phyloP scores from a whole-genome alignment of 2,329 filamentous ascomycete species.

The Colletotrichum musae region DNA sequence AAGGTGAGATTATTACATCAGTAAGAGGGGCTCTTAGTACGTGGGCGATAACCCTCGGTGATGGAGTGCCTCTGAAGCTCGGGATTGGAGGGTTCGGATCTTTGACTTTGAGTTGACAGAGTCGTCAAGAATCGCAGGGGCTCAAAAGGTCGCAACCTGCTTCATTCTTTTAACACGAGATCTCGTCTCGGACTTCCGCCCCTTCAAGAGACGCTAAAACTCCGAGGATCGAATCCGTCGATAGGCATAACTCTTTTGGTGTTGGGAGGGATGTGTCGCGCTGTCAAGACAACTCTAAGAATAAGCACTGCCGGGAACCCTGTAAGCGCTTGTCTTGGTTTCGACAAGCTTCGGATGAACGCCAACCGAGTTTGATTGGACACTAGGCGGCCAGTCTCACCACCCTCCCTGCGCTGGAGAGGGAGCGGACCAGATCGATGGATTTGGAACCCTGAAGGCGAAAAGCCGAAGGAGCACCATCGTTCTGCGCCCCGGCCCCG shows the following conservation, averaged over 20 bases:
- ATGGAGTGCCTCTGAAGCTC: too few species aligned
- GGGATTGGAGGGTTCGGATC: too few species aligned
- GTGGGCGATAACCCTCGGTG: too few species aligned
- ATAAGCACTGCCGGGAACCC: too few species aligned
- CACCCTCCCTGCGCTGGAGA: not conserved
- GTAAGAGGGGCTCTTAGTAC: too few species aligned
- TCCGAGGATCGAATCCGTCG: not conserved
- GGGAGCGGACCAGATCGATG: constrained; percentile 11
- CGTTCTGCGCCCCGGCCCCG: constrained; percentile 6
- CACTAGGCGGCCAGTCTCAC: not conserved
- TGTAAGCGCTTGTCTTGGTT: constrained; percentile 24
- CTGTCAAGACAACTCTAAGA: not conserved
- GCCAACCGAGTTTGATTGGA: not conserved
- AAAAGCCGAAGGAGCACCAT: not conserved
- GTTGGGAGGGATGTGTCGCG: not conserved
- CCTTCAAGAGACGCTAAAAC: not conserved
- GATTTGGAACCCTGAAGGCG: constrained; percentile 23
- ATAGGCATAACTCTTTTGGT: not conserved
- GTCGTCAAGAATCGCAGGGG: too few species aligned
- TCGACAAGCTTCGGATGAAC: constrained; percentile 1
- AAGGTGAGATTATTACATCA: not conserved
- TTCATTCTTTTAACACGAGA: not conserved
- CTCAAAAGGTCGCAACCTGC: too few species aligned
- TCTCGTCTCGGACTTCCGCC: not conserved
- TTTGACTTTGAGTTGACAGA: too few species aligned